Evolutionary conservation across 1,284 basidiomycete species (phyloP), one percentile per base, ranked within the genome.

Genomic region (Microbotryum lychnidis-dioicae): DNA sequence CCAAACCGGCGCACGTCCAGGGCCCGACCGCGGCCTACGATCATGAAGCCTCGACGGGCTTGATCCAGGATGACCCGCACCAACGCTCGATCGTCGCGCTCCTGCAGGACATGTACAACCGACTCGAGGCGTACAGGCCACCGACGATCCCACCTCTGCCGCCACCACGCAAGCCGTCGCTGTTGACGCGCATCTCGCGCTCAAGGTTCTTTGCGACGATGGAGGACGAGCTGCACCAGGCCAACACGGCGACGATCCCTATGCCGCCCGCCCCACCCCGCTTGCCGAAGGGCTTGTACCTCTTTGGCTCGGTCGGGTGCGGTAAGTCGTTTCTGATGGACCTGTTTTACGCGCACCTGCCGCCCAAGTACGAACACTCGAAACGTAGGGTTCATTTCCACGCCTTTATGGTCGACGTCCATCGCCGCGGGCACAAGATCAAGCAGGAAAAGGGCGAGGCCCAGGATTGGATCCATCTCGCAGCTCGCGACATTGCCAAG

Each of bases 311-410:
- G 68, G 96, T 98, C 59, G 94, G 94, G 1, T 97, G 93, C 6
- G 94, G 96, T 27, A 91, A 91, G 80, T 90, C 89, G 1, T 97
- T 98, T 93, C 84, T 99, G 65, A 99, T 99, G 96, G 96, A 99
- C 76, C 80, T 98, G 21, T 96, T 98, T 77, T 91, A 91, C 79
- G 85, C 87, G 65, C 87, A 91, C 1, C 82, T 98, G 1, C 92
- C 93, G 0, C 72, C 80, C 0, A 82, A 84, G 64, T 82, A 93
- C 66, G 83, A 77, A 50, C 81, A 70, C 45, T 56, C 68, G 82
- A 63, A 91, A 90, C 73, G 87, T 87, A 82, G 94, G 45, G 89
- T 97, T 21, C 94, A 98, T 76, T 98, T 98, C 73, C 91, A 96
- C 73, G 87, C 89, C 0, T 98, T 99, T 79, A 98, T 99, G 96